phyloP scores from a whole-genome alignment of 2,329 filamentous ascomycete genomes.

The Cryphonectria radicalis region DNA sequence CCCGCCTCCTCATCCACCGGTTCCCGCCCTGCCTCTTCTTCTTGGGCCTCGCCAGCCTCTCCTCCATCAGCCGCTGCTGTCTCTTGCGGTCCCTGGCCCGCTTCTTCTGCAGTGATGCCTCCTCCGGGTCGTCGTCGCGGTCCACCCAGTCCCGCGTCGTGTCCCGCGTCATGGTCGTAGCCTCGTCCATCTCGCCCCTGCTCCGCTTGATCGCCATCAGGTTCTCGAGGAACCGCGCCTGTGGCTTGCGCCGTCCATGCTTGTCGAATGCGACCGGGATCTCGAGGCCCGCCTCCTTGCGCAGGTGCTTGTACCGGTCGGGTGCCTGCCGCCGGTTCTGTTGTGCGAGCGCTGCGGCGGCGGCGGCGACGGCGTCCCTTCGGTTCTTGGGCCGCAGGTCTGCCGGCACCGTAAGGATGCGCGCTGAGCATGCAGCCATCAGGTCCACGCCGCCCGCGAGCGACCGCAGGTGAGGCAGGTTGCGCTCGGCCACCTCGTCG shows the following conservation, averaged over 20 bases:
- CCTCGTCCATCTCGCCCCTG: constrained; percentile 67
- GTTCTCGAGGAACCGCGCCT: constrained; percentile 65
- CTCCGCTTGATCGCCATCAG: constrained; percentile 67
- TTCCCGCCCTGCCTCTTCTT: constrained; percentile 18
- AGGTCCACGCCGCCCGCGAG: constrained; percentile 68
- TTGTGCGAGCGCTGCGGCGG: constrained; percentile 32
- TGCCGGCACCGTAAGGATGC: constrained; percentile 70
- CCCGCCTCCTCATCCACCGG: constrained; percentile 19
- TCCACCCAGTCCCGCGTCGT: constrained; percentile 41
- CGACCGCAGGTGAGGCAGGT: constrained; percentile 53
- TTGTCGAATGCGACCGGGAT: constrained; percentile 52
- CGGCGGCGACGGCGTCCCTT: not conserved
- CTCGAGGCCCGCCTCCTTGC: constrained; percentile 47
- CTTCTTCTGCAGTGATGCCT: constrained; percentile 42
- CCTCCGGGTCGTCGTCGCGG: constrained; percentile 46
- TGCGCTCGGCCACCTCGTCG: constrained; percentile 40
- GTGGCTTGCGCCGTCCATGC: constrained; percentile 52
- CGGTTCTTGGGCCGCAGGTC: constrained; percentile 55
- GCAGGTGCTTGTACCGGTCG: constrained; percentile 37
- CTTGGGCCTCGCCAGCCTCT: constrained; percentile 25
- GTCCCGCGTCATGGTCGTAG: constrained; percentile 61
- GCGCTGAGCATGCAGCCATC: constrained; percentile 70
- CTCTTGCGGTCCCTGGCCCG: constrained; percentile 34
- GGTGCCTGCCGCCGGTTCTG: constrained; percentile 41
- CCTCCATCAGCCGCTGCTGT: constrained; percentile 30